Base-by-base conservation (phyloP, 164 flowering plant species). In the Vitis cinerea region DNA sequence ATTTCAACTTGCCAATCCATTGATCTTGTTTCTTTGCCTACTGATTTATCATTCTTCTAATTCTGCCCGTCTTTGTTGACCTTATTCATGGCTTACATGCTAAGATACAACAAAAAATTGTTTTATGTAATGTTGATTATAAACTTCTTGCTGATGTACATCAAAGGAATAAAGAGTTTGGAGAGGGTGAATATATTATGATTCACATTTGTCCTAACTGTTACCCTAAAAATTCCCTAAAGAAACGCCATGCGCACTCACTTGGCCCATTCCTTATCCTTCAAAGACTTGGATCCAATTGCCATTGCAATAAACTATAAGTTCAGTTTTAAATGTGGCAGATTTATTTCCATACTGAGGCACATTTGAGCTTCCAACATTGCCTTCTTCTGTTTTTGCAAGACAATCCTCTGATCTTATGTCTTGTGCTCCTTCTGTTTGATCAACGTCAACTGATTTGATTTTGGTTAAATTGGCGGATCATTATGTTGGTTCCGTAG, bases 71-170 rank as follows among this genome's bases (percentile, higher is more conserved):
- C 44, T 37, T 37, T 37, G 44, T 37, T 37, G 44, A 37, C 44
- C 44, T 37, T 37, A 37, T 37, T 37, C 44, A 37, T 6, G 44
- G 7, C 5, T 37, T 67, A n/a, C 63, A 67, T 48, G 62, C n/a
- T 31, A 9, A 67, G 4, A 10, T 57, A 11, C 16, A 16, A 16
- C n/a, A 8, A n/a, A 67, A 67, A 44, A 67, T 57, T 57, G 30
- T 15, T 10, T 58, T 67, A 17, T 44, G 53, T 47, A 67, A 47
- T 37, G 61, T 55, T 11, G 10, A 66, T 9, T 66, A 66, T 44
- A 37, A 37, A 31, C 11, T 13, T 9, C 5, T 8, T 37, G 54
- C 37, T 31, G 9, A 57, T 57, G 54, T 23, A 17, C 61, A 48
- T 10, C 8, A 17, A 8, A 17, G 61, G 54, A 4, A 27, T 67